phyloP scores from a whole-genome alignment of 2,329 filamentous ascomycete species.

The Dothideomycetidae sp. region DNA sequence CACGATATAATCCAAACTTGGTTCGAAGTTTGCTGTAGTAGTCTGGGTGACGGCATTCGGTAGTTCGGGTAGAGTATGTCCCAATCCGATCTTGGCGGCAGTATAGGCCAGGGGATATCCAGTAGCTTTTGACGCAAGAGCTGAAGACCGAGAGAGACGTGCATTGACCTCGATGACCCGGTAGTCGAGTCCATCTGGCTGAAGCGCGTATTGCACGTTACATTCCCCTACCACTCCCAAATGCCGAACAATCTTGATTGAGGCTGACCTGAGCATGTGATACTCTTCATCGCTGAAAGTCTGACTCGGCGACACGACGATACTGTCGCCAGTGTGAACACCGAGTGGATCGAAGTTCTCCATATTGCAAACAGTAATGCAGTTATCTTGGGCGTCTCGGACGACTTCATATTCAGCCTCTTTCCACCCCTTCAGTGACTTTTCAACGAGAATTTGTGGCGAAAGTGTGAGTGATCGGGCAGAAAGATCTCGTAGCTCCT shows the following conservation, averaged over 20 bases:
- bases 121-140: conserved; percentile 92
- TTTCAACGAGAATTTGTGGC: conserved; percentile 94
- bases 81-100: conserved; percentile 93
- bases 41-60: conserved; percentile 98
- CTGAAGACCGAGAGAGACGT: conserved; percentile 92
- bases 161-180: conserved; percentile 98
- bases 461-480: conserved; percentile 85
- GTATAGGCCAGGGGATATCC: conserved; percentile 96
- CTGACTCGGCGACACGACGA: conserved; percentile 93
- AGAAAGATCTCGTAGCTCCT: conserved; percentile 87
- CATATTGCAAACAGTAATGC: conserved; percentile 98
- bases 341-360: conserved; percentile 97
- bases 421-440: conserved; percentile 98
- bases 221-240: conserved; percentile 96
- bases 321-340: conserved; percentile 96
- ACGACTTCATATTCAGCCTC: conserved; percentile 98
- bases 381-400: conserved; percentile 93
- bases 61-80: conserved; percentile 85
- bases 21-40: conserved; percentile 97
- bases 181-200: conserved; percentile 94
- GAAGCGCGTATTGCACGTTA: conserved; percentile 94
- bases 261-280: conserved; percentile 94
- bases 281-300: conserved; percentile 97
- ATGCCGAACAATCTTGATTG: conserved; percentile 97
- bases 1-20: conserved; percentile 91